Base-by-base conservation (phyloP, 2,329 filamentous ascomycete genomes). In the Fusarium sp. region DNA sequence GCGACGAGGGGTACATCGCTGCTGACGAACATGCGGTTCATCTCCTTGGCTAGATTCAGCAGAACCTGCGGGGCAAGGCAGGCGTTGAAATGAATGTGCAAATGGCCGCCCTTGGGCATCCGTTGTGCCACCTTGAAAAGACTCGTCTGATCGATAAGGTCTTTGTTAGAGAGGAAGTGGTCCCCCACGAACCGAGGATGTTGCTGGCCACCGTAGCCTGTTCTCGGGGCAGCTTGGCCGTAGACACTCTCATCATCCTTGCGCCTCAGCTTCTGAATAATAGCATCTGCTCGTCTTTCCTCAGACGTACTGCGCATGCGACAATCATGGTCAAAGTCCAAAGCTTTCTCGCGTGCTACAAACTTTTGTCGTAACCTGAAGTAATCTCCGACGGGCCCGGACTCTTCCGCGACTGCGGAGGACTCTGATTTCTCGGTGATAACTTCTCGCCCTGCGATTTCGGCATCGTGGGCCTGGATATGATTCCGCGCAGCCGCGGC, bases 1-100 rank as follows among this genome's bases (percentile, higher is more conserved):
- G 72, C 70, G 6, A 81, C 75, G 31, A 92, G 80, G 6, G 85
- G 84, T 31, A 82, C 72, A 44, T 78, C 68, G 79, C 89, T 92
- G 60, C 86, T 88, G 71, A 93, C 89, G 74, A 88, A 92, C 89
- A 94, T 93, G 69, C 85, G 86, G 2, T 84, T 74, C 82, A 90
- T 88, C 7, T 66, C 82, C 81, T 82, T 86, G 69, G 81, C 87
- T 70, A 82, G 82, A 25, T 81, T 78, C 14, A 93, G 81, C 21
- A 93, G 81, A 7, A 89, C 83, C 3, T 82, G 77, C 12, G 91
- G 90, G 16, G 83, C 81, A 7, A 93, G 81, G 64, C 91, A 92
- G n/a, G 91, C 86, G 76, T 93, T 94, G 82, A 92, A 93, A 77
- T 94, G 91, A 25, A 93, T 86, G 77, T 94, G 91, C 25, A 93